These are phyloP conservation scores for Protomyces inouyei DNA, from an alignment of 1,139 yeast species.

Conservation along the genomic window DNA sequence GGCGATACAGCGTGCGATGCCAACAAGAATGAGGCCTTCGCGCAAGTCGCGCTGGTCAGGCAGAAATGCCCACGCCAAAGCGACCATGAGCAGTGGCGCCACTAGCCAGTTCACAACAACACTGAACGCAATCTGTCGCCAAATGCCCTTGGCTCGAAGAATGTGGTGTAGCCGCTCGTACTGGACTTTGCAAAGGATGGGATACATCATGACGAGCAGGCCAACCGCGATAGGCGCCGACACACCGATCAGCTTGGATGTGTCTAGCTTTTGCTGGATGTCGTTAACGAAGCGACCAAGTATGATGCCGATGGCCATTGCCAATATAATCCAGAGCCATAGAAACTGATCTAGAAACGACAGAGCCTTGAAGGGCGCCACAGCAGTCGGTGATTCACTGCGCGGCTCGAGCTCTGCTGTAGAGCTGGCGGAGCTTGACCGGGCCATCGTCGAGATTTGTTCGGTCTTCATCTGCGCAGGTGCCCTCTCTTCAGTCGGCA, in stretches of 20 bases:
- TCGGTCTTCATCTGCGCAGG: background rate
- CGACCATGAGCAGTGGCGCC: constrained; percentile 57
- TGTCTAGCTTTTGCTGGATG: constrained; percentile 33
- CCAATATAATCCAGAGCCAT: constrained; percentile 38
- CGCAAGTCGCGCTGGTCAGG: constrained; percentile 51
- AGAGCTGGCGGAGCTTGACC: background rate
- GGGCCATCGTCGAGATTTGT: background rate
- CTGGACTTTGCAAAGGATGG: constrained; percentile 53
- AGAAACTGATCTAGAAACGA: constrained; percentile 36
- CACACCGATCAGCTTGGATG: constrained; percentile 37
- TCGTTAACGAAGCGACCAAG: constrained; percentile 38
- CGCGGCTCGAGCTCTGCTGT: background rate
- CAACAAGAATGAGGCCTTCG: constrained; percentile 55
- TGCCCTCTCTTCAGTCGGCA: too few relatives aligned
- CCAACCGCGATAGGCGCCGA: constrained; percentile 52
- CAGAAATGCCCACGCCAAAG: constrained; percentile 52
- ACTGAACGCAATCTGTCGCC: constrained; percentile 44
- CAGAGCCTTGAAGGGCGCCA: constrained; percentile 29
- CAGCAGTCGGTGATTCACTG: background rate
- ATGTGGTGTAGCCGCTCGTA: constrained; percentile 45
- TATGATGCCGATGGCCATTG: constrained; percentile 39
- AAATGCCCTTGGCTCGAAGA: constrained; percentile 36
- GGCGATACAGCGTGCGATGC: constrained; percentile 59
- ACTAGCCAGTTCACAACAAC: constrained; percentile 53
- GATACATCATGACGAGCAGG: constrained; percentile 55